Base-by-base conservation (phyloP, 169 alveolate species). In the Babesia bovis region DNA sequence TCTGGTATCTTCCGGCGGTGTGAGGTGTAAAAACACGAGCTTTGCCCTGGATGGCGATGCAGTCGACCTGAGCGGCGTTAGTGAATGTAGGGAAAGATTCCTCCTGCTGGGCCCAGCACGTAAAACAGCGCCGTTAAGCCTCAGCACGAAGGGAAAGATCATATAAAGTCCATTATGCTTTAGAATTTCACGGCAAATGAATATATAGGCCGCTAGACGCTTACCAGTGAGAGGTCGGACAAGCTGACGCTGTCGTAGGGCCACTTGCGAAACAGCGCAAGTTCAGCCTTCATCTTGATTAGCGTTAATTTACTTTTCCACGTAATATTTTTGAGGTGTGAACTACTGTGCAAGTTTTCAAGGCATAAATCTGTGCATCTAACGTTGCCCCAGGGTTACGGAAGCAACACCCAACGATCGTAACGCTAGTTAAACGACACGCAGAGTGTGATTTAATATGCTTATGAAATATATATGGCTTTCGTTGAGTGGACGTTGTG, bases 1-100 rank as follows among this genome's bases (percentile, higher is more conserved):
- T 94, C 90, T 98, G 99, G 92, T 97, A 98, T 42, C 99, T 88
- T 51, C 99, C 99, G 44, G 99, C 99, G 35, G 99, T 96, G 95
- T 96, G 99, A 25, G 99, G 99, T 36, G 97, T 93, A 89, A 92
- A 96, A 40, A 95, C 98, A 56, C 96, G 86, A n/a, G 99, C 96
- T 90, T 95, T 94, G 71, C 93, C 90, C 44, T 94, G 87, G 63
- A 96, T 93, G 69, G 98, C 98, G 74, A 95, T 93, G 90, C 95
- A 96, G 81, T 95, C 97, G 66, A 91, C 92, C 90, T 79, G 82
- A 58, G 63, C 58, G 81, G 81, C 44, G 55, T 66, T 45, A 66
- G 66, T 30, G 19, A 19, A 47, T 47, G 55, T 47, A 19, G 55
- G 12, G 26, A 47, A 13, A n/a, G n/a, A n/a, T n/a, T n/a, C n/a